Conservation (phyloP, 495 filamentous ascomycete genomes). For the Lepidopterella palustris region DNA sequence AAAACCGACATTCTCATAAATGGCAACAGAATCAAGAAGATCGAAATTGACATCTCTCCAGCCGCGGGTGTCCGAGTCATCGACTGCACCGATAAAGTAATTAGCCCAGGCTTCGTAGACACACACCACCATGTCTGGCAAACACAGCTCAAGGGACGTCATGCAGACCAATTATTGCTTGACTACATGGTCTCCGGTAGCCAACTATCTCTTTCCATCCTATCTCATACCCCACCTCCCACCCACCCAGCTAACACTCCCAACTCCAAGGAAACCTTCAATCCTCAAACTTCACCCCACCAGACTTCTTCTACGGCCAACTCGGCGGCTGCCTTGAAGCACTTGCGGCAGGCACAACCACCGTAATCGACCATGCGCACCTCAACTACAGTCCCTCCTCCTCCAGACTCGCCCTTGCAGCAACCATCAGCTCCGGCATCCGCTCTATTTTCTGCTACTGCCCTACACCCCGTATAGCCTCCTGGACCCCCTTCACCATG, state of each 20-base stretch:
- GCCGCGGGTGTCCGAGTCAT: slow-evolving; percentile 35
- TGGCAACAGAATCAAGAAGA: slow-evolving; percentile 30
- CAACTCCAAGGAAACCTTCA: slow-evolving; percentile 31
- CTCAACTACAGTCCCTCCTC: slow-evolving; percentile 41
- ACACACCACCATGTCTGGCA: slow-evolving; percentile 58
- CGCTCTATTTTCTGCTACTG: slow-evolving; percentile 45
- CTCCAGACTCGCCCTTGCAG: slow-evolving; percentile 38
- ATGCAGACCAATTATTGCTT: slow-evolving; percentile 38
- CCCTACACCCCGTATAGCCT: slow-evolving; percentile 33
- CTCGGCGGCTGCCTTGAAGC: slow-evolving; percentile 48
- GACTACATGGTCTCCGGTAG: slow-evolving; percentile 40
- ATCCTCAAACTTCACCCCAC: slow-evolving; percentile 37
- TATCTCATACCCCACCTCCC: neutral
- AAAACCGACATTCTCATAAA: slow-evolving; percentile 33
- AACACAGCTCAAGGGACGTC: slow-evolving; percentile 42
- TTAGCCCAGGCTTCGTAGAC: slow-evolving; percentile 54
- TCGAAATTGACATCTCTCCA: slow-evolving; percentile 11
- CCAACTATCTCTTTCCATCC: slow-evolving; percentile 13
- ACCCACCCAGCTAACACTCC: neutral
- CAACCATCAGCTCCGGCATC: slow-evolving; percentile 43
- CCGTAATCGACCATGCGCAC: slow-evolving; percentile 52
- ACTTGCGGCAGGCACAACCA: slow-evolving; percentile 52
- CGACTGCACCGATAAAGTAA: slow-evolving; percentile 49
- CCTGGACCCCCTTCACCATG: slow-evolving; percentile 37
- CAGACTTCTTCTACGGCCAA: slow-evolving; percentile 51